A percentile compares a stretch with the other conserved stretches of the same genome.
These are phyloP conservation scores for Pseudonitzschia delicatissima DNA, from an alignment of 108 stramenopile genomes.

Conservation along the genomic window DNA sequence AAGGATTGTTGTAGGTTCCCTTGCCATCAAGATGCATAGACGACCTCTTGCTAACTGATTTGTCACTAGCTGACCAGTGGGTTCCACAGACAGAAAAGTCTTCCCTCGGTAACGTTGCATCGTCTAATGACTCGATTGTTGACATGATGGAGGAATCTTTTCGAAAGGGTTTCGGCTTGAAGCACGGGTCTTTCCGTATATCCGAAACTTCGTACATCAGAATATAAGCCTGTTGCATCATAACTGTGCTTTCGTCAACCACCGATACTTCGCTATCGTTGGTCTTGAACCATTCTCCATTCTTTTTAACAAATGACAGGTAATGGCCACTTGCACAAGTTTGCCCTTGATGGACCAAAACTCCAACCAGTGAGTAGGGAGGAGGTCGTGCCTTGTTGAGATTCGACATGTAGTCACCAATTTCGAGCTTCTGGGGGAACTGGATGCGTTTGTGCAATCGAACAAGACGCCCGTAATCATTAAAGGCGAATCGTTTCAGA, in stretches of 20 bases:
- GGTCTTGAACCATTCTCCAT: conserved; percentile 70
- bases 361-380: conserved; percentile 73
- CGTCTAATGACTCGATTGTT: conserved; percentile 21
- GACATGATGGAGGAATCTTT: conserved; percentile 20
- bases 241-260: conserved; percentile 63
- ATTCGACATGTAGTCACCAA: conserved; percentile 74
- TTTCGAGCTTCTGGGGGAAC: conserved; percentile 67
- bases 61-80: conserved; percentile 4
- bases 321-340: conserved; percentile 85
- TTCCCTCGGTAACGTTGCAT: conserved; percentile 24
- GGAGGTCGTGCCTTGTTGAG: conserved; percentile 76
- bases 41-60: not conserved
- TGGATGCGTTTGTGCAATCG: conserved; percentile 65
- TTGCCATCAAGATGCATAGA: not conserved
- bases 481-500: conserved; percentile 80
- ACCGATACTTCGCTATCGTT: conserved; percentile 71
- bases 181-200: conserved; percentile 34
- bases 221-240: conserved; percentile 82
- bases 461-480: conserved; percentile 59
- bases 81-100: conserved; percentile 10
- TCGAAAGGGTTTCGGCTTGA: conserved; percentile 3
- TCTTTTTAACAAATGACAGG: conserved; percentile 69
- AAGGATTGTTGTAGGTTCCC: conserved; percentile 1
- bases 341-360: conserved; percentile 75
- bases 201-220: conserved; percentile 57